A percentile compares a stretch with the other conserved stretches of the same genome.
These are phyloP conservation scores for Scenedesmus sp. DNA, from an alignment of 163 green algal genomes.

Conservation along the genomic window DNA sequence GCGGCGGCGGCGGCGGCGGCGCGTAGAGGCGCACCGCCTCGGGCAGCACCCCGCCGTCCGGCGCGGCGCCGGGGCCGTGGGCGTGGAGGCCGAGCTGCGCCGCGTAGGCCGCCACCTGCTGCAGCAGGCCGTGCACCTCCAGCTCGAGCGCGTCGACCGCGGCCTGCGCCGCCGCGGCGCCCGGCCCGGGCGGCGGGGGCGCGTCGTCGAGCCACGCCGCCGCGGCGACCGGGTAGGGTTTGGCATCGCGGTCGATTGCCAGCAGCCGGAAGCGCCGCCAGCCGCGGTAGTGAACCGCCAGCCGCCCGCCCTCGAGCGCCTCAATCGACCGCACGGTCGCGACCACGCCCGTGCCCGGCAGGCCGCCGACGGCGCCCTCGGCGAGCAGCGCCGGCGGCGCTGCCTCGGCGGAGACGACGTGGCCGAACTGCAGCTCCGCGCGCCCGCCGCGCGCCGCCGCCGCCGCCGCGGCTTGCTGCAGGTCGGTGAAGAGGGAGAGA, in stretches of 20 bases:
- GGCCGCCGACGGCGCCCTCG: slow-evolving; percentile 10
- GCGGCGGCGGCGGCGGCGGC: slow-evolving; percentile 24
- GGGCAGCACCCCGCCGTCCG: slow-evolving; percentile 17
- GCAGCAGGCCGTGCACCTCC: slow-evolving; percentile 44
- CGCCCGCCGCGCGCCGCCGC: not conserved
- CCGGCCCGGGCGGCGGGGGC: not conserved
- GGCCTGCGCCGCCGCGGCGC: not conserved
- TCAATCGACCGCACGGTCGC: slow-evolving; percentile 14
- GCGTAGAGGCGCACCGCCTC: slow-evolving; percentile 38
- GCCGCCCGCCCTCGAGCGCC: not conserved
- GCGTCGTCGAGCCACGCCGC: slow-evolving; percentile 4
- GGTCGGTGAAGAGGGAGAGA: slow-evolving; percentile 44
- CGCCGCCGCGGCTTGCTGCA: slow-evolving; percentile 32
- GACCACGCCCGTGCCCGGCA: slow-evolving; percentile 43
- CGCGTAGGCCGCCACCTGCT: slow-evolving; percentile 20
- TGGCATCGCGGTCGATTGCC: slow-evolving; percentile 35
- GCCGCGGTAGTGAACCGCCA: slow-evolving; percentile 46
- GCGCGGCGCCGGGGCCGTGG: not conserved
- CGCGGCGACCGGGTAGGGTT: slow-evolving; percentile 47
- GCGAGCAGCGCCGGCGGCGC: slow-evolving; percentile 40
- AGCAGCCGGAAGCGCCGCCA: slow-evolving; percentile 45
- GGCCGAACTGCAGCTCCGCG: slow-evolving; percentile 42
- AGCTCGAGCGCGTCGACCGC: slow-evolving; percentile 42
- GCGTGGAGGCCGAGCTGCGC: not conserved
- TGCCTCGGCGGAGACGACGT: slow-evolving; percentile 26